Base-by-base conservation (phyloP, 2,329 filamentous ascomycete genomes). In the Chaetomium globosum region DNA sequence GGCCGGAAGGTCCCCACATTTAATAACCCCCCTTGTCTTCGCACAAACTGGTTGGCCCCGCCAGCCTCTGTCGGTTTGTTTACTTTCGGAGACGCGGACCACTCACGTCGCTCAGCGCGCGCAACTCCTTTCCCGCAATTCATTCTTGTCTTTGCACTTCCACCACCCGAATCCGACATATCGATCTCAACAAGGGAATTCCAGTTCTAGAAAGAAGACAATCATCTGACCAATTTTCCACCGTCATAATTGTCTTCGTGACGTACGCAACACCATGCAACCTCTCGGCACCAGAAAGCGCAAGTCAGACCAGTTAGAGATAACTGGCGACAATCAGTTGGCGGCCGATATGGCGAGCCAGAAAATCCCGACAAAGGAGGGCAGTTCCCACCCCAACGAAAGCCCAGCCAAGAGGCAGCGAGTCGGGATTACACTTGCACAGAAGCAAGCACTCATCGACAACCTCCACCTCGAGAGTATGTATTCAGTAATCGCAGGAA, bases 381-480 rank as follows among this genome's bases (percentile, higher is more conserved):
- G 70, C 48, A 74, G 70, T 23, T 77, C 77, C 59, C 77, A 77
- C 33, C 67, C 79, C 36, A 67, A 79, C 74, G 69, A 80, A 80
- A 89, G 86, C 72, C 89, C 89, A 1, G 82, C 84, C 62, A 89
- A 84, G 77, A 89, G 85, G 78, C 83, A 78, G 69, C 82, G 79
- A 73, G 78, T 84, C 65, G 86, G 83, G 52, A 84, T 94, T 68
- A 88, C 87, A 3, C 76, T 85, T 63, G 82, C 83, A 49, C 92
- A 96, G 75, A 97, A 96, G 78, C 91, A 95, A 77, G 89, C 90
- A 12, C 80, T 97, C 59, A 89, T 97, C 65, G 92, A 97, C 73
- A 96, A 97, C 73, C 79, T 97, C 48, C 92, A 96, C 74, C 83
- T 97, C 49, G 93, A 97, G 78, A 87, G 93, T 96, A 83, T 68